Base-by-base conservation (phyloP, 164 flowering plant genomes). In the Aristolochia californica region DNA sequence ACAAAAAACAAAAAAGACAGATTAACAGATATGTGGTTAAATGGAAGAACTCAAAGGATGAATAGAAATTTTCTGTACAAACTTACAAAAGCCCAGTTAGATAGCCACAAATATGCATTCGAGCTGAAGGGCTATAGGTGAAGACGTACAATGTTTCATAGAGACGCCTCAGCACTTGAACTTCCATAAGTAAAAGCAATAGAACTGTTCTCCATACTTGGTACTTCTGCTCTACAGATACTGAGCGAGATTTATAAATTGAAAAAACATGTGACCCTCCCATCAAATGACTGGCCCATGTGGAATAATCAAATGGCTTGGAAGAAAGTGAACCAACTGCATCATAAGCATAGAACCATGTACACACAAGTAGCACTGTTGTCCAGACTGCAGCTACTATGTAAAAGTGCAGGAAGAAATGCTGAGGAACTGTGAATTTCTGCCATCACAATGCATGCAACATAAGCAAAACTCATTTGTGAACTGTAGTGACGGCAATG, bases 21-120 rank as follows among this genome's bases (percentile, higher is more conserved):
- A 59, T 28, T n/a, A 48, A 48, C 7, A 26, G 26, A 48, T 16
- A 47, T 18, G 38, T 14, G 16, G 5, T 17, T 34, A 1, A 21
- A 21, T 16, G 24, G 56, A 5, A 65, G 20, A 43, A 48, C n/a
- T 12, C 22, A 45, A 20, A 53, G 27, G 45, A 18, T 48, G 14
- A 9, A 20, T 38, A 50, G 49, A 57, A 58, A n/a, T n/a, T n/a
- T n/a, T n/a, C n/a, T n/a, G n/a, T n/a, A n/a, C n/a, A n/a, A n/a
- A 79, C 97, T 89, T 76, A 89, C 99, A 77, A 81, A 26, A 85
- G 16, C 59, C 99, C 99, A 54, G 91, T 73, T n/a, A 90, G 72
- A 70, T 90, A 94, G 53, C 83, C 95, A 54, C 76, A 60, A 22
- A 88, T 69, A 69, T 90, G 97, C 97, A 90, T 85, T 64, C 85